phyloP scores from a whole-genome alignment of 2,329 filamentous ascomycete species.

The Xylariaceae sp. region DNA sequence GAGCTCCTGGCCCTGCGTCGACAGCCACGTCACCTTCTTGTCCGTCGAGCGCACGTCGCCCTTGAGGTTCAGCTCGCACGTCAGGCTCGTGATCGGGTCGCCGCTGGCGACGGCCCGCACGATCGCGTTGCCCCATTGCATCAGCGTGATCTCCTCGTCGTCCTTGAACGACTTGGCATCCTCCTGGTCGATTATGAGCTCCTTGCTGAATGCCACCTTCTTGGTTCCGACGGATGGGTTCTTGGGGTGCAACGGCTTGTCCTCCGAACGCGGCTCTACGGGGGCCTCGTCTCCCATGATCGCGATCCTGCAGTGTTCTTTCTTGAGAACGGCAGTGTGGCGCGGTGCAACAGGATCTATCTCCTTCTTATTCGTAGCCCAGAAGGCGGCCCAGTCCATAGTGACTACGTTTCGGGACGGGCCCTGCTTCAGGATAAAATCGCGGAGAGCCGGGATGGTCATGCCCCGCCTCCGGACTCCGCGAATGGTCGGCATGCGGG shows the following conservation, averaged over 20 bases:
- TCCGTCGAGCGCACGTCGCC: slow-evolving; percentile 94
- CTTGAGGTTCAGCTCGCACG: slow-evolving; percentile 84
- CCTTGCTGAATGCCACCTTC: slow-evolving; percentile 77
- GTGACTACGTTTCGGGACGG: slow-evolving; percentile 82
- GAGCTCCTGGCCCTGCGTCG: slow-evolving; percentile 73
- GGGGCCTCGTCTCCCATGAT: slow-evolving; percentile 71
- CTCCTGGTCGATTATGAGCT: slow-evolving; percentile 81
- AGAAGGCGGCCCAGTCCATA: slow-evolving; percentile 80
- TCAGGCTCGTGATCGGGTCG: slow-evolving; percentile 68
- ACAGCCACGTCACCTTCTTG: slow-evolving; percentile 96
- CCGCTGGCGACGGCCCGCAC: slow-evolving; percentile 67
- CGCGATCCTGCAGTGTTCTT: slow-evolving; percentile 71
- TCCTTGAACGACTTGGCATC: slow-evolving; percentile 81
- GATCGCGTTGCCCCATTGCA: slow-evolving; percentile 94
- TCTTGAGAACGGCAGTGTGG: slow-evolving; percentile 72
- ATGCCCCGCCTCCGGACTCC: slow-evolving; percentile 78
- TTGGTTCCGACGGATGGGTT: slow-evolving; percentile 83
- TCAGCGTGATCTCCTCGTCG: slow-evolving; percentile 90
- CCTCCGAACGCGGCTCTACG: slow-evolving; percentile 63
- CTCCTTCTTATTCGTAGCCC: slow-evolving; percentile 77
- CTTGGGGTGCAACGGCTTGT: slow-evolving; percentile 88
- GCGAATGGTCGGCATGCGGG: slow-evolving; percentile 82
- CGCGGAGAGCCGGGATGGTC: slow-evolving; percentile 76
- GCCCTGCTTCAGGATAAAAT: slow-evolving; percentile 84
- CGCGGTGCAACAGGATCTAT: slow-evolving; percentile 77